These are phyloP conservation scores for Rhodotorula taiwanensis DNA, from an alignment of 768 basidiomycete species.

Conservation along the genomic window DNA sequence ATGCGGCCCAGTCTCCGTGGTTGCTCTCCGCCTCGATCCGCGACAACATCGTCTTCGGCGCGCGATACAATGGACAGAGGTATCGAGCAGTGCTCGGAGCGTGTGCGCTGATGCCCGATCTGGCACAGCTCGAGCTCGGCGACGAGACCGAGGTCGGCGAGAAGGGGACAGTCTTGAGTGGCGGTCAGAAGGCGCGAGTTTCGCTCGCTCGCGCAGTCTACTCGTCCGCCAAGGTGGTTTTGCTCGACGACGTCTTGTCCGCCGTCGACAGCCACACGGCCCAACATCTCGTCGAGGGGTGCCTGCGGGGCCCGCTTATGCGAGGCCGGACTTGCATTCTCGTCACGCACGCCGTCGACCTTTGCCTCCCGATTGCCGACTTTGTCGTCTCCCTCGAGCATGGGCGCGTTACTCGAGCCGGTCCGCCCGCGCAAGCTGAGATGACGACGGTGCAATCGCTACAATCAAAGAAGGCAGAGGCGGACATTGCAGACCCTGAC, in stretches of 20 bases:
- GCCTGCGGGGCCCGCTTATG: conserved; percentile 70
- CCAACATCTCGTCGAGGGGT: conserved; percentile 69
- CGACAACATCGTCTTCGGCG: conserved; percentile 73
- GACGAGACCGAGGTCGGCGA: conserved; percentile 55
- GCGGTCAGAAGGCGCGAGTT: conserved; percentile 43
- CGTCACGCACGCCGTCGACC: conserved; percentile 88
- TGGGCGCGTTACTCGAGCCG: conserved; percentile 17
- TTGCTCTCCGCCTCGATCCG: conserved; percentile 72
- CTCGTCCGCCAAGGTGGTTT: conserved; percentile 58
- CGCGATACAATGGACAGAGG: conserved; percentile 56
- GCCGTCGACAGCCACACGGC: conserved; percentile 63
- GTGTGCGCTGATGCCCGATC: conserved; percentile 65
- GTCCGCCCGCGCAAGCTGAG: conserved; percentile 8
- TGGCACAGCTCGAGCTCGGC: conserved; percentile 65
- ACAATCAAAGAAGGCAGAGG: conserved; percentile 15
- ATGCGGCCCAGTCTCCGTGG: conserved; percentile 61
- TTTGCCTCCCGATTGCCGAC: conserved; percentile 69
- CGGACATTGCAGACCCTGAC: no score
- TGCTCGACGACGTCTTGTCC: conserved; percentile 37
- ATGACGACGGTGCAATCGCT: background rate
- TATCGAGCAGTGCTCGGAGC: conserved; percentile 65
- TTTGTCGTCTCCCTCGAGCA: conserved; percentile 52
- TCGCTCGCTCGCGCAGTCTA: conserved; percentile 80
- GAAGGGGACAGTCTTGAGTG: conserved; percentile 32
- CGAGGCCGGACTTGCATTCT: conserved; percentile 73